These are phyloP conservation scores for Gracilariopsis chorda DNA, from an alignment of 23 red algal species.

Conservation along the genomic window DNA sequence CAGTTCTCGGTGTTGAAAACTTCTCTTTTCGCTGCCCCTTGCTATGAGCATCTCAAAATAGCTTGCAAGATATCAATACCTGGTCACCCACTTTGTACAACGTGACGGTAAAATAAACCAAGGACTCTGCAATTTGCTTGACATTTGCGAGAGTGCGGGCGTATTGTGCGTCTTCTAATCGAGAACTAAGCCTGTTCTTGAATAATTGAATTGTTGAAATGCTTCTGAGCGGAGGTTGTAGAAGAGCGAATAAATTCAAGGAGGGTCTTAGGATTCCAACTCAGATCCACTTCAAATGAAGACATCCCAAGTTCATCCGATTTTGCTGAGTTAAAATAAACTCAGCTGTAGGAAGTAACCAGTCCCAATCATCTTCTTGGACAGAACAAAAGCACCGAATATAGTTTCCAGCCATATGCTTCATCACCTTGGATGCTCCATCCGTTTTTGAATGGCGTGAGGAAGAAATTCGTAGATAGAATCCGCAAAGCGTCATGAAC, in stretches of 20 bases:
- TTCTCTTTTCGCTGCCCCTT: too few species aligned
- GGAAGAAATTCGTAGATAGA: not conserved
- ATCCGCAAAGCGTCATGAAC: not conserved
- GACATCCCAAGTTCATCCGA: not conserved
- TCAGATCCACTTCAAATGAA: not conserved
- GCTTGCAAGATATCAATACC: too few species aligned
- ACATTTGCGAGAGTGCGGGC: too few species aligned
- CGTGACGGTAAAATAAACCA: too few species aligned
- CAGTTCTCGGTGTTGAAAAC: too few species aligned
- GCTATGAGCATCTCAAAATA: too few species aligned
- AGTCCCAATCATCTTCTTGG: conserved; percentile 5
- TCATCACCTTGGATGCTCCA: conserved; percentile 16
- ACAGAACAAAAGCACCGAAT: not conserved
- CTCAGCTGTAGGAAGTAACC: not conserved
- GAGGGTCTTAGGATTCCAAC: not conserved
- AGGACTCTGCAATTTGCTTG: too few species aligned
- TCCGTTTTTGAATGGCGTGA: conserved; percentile 10
- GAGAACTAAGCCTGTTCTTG: too few species aligned
- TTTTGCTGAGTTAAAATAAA: conserved; percentile 22
- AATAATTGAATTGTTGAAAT: too few species aligned
- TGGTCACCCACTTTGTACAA: too few species aligned
- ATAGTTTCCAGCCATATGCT: conserved; percentile 14
- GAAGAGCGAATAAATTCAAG: not conserved
- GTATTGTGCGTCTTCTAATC: too few species aligned
- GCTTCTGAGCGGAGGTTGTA: too few species aligned